Evolutionary conservation across 2,329 filamentous ascomycete species (phyloP), one percentile per base, ranked within the genome.

Genomic region (Xylariaceae sp.): DNA sequence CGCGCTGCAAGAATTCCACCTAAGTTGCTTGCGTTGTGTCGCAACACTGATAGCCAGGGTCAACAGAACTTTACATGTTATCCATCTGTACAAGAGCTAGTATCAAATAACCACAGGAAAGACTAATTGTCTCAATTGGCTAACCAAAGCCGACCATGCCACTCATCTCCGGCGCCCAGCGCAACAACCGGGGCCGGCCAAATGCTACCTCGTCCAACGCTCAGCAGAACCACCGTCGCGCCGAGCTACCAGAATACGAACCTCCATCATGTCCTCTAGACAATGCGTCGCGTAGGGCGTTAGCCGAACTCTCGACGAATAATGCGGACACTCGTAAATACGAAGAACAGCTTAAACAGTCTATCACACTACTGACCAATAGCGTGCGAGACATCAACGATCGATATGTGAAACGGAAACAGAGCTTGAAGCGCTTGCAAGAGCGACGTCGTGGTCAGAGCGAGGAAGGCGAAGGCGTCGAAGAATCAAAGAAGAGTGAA

Each of bases 371-470:
- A 7, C 72, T 84, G 13, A 74, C 74, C 23, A 70, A 71, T 33
- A 73, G 68, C 51, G 75, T 83, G 10, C 73, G 75, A 42, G 75
- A 75, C 60, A 70, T 83, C 60, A 80, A 84, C 60, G 81, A 83
- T 48, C 64, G 67, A 23, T 65, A 67, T 54, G 58, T 58, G 6
- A 73, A 74, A 18, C 67, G 78, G 11, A 68, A 67, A 36, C 66
- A 69, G 7, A 50, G 40, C 8, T 72, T 70, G 4, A 53, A 53
- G n/a, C 68, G 70, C 5, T 59, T 77, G 2, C 67, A 67, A 24
- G 65, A 69, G 32, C 40, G 46, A 10, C 20, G 57, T 3, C 46
- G 27, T 9, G 27, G 15, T 18, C 35, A 48, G 59, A 61, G n/a
- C 71, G 75, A 55, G 68, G 45, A 40, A 11, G 32, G 37, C 5